Conservation (phyloP, 441 rosid species). For the Croton laevigatus region DNA sequence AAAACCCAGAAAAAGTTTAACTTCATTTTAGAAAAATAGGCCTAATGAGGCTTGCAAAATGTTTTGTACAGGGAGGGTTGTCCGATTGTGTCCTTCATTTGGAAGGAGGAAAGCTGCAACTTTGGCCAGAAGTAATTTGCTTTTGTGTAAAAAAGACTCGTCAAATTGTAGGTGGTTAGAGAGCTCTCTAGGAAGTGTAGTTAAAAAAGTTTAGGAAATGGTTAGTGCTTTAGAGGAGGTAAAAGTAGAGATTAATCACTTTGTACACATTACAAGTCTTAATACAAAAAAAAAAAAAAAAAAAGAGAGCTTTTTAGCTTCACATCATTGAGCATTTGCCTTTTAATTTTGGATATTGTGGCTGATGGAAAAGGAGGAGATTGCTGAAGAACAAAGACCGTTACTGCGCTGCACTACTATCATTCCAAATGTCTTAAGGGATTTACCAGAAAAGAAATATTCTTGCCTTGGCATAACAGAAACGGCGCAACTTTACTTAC, state of each 20-base stretch:
- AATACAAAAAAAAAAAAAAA: slow-evolving; percentile 20
- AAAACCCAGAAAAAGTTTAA: neutral
- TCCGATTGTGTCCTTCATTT: slow-evolving; percentile 16
- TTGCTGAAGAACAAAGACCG: neutral
- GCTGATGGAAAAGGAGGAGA: neutral
- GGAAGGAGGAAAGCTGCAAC: slow-evolving; percentile 17
- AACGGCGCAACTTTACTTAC: neutral
- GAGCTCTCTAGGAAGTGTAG: slow-evolving; percentile 23
- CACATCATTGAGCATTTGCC: neutral
- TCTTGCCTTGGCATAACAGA: slow-evolving; percentile 12
- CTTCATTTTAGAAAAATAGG: neutral
- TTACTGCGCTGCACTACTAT: neutral
- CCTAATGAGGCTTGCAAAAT: slow-evolving; percentile 15
- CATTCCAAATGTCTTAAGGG: neutral
- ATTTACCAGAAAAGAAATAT: neutral
- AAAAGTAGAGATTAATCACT: slow-evolving; percentile 30
- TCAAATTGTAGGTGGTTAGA: slow-evolving; percentile 18
- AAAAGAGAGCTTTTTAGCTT: slow-evolving; percentile 21
- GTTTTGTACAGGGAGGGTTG: slow-evolving; percentile 34
- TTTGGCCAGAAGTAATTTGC: slow-evolving; percentile 2
- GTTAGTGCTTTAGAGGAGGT: slow-evolving; percentile 13
- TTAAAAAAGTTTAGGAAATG: slow-evolving; percentile 13
- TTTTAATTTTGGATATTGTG: neutral
- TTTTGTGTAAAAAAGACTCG: slow-evolving; percentile 19
- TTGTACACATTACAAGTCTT: slow-evolving; percentile 38